phyloP scores from a whole-genome alignment of 768 basidiomycete genomes.

The Sutorius australiensis region DNA sequence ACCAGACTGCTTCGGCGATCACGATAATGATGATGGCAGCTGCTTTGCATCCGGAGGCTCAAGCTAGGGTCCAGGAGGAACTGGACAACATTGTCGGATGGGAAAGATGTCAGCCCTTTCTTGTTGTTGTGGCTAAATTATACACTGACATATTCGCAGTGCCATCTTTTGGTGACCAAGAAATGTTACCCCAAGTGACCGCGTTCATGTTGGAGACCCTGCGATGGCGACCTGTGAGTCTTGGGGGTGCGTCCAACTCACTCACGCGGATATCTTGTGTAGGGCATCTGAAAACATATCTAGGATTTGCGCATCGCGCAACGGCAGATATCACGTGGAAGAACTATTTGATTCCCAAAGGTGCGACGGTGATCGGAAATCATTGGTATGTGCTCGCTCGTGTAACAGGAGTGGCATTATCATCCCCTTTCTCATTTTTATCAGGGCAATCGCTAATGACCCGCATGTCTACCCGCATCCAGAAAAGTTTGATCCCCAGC shows the following conservation, averaged over 20 bases:
- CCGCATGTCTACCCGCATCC: conserved; percentile 10
- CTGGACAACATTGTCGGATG: conserved; percentile 3
- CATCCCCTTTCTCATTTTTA: no score
- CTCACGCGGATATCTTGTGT: background rate
- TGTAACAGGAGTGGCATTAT: background rate
- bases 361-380: conserved; percentile 10
- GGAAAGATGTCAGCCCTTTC: background rate
- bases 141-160: background rate
- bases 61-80: conserved; percentile 7
- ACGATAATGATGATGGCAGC: conserved; percentile 7
- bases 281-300: background rate
- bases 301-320: conserved; percentile 6
- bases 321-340: conserved; percentile 3
- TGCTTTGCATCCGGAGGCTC: conserved; percentile 4
- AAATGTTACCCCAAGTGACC: conserved; percentile 1
- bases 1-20: conserved; percentile 9
- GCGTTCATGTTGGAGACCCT: conserved; percentile 2
- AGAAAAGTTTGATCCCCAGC: conserved; percentile 10
- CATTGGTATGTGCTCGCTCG: conserved; percentile 3
- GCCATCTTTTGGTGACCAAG: conserved; percentile 2
- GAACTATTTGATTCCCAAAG: conserved; percentile 7
- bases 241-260: background rate
- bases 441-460: conserved; percentile 12
- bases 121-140: background rate
- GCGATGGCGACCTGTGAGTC: conserved; percentile 4